These are phyloP conservation scores for Ilyonectria mors-panacis DNA, from an alignment of 2,329 filamentous ascomycete genomes.

Conservation along the genomic window DNA sequence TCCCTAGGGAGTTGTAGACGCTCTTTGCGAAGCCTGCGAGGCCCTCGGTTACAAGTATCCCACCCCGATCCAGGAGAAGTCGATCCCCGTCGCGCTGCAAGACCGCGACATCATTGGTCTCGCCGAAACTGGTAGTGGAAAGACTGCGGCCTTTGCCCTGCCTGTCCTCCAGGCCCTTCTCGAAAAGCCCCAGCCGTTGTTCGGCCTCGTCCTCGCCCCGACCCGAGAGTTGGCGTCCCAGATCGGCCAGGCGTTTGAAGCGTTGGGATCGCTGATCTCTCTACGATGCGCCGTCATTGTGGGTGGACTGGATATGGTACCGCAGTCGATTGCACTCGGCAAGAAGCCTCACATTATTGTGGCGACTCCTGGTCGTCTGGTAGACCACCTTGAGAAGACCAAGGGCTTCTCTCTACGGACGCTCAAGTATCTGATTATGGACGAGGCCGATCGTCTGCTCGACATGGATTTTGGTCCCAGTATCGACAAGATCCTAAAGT, in stretches of 20 bases:
- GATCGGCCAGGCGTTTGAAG: conserved; percentile 90
- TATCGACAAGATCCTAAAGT: conserved; percentile 93
- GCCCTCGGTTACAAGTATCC: conserved; percentile 86
- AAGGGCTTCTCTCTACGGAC: conserved; percentile 91
- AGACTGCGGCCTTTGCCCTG: conserved; percentile 94
- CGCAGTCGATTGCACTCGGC: conserved; percentile 90
- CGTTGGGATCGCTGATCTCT: conserved; percentile 88
- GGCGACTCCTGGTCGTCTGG: conserved; percentile 88
- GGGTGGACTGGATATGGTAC: conserved; percentile 95
- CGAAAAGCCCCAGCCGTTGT: conserved; percentile 87
- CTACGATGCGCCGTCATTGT: conserved; percentile 89
- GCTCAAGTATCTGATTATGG: conserved; percentile 92
- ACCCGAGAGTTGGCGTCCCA: conserved; percentile 95
- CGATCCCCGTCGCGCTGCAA: conserved; percentile 85
- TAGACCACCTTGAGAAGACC: conserved; percentile 96
- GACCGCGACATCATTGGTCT: conserved; percentile 92
- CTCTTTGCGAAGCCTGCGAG: conserved; percentile 90
- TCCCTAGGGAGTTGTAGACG: conserved; percentile 81
- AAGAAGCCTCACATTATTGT: conserved; percentile 97
- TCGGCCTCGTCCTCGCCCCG: conserved; percentile 91
- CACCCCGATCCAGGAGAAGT: conserved; percentile 89
- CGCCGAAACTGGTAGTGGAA: conserved; percentile 95
- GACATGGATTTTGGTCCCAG: conserved; percentile 96
- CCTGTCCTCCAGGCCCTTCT: conserved; percentile 93
- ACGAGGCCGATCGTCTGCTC: conserved; percentile 91